Evolutionary conservation across 148 eudicot species (phyloP).

Genomic region (Chenopodium berlandieri): DNA sequence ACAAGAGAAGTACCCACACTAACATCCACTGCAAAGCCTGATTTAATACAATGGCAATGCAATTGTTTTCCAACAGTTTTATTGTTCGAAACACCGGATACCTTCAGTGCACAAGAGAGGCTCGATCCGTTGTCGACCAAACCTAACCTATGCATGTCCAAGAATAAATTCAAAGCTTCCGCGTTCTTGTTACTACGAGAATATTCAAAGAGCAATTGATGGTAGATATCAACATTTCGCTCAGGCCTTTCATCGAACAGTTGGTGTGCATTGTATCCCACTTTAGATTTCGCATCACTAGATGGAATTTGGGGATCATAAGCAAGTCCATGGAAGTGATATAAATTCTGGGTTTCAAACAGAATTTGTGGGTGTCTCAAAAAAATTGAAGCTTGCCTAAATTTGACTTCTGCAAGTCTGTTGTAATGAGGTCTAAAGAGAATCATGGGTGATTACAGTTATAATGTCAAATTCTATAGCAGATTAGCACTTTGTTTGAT

Average conservation of each 20-base stretch:
- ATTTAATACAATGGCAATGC: slow-evolving; percentile 61
- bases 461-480: too few relatives aligned
- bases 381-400: slow-evolving; percentile 25
- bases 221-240: slow-evolving; percentile 32
- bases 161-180: slow-evolving; percentile 46
- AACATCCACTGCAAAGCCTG: slow-evolving; percentile 63
- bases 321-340: slow-evolving; percentile 27
- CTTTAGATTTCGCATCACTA: neutral
- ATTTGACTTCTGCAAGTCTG: slow-evolving; percentile 23
- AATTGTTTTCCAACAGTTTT: slow-evolving; percentile 53
- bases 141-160: slow-evolving; percentile 41
- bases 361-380: slow-evolving; percentile 14
- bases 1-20: slow-evolving; percentile 87
- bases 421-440: slow-evolving; percentile 12
- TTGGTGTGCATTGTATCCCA: slow-evolving; percentile 34
- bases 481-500: too few relatives aligned
- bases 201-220: slow-evolving; percentile 57
- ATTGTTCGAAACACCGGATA: slow-evolving; percentile 50
- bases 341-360: slow-evolving; percentile 25
- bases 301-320: slow-evolving; percentile 12
- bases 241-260: slow-evolving; percentile 55
- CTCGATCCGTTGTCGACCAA: slow-evolving; percentile 57
- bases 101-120: slow-evolving; percentile 71
- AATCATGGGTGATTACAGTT: slow-evolving; percentile 6
- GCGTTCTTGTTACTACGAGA: slow-evolving; percentile 44